phyloP scores from a whole-genome alignment of 2,329 filamentous ascomycete species.

The Fusarium floridanum region DNA sequence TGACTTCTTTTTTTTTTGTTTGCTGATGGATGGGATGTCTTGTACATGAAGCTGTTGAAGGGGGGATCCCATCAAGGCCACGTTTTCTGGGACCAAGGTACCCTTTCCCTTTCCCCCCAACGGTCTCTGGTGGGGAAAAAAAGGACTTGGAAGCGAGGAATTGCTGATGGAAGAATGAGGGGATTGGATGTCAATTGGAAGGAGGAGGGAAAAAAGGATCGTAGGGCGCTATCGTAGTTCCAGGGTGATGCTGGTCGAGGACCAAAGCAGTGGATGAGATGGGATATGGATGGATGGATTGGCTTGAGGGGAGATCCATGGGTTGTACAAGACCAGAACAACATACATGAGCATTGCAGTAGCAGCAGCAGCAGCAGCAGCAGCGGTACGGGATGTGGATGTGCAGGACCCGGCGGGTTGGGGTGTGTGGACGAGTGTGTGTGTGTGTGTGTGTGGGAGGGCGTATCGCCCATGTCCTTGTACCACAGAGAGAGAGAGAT shows the following conservation, averaged over 20 bases:
- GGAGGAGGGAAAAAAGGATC: conserved; percentile 7
- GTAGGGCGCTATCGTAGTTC: conserved; percentile 11
- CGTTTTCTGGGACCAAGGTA: conserved; percentile 18
- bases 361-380: neutral
- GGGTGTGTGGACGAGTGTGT: neutral
- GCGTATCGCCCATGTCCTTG: neutral
- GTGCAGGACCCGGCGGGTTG: neutral
- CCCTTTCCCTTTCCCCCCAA: neutral
- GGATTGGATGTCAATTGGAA: conserved; percentile 19
- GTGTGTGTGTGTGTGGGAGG: neutral
- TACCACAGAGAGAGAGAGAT: neutral
- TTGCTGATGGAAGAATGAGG: conserved; percentile 8
- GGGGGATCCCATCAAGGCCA: conserved; percentile 38
- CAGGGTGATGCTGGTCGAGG: conserved; percentile 41
- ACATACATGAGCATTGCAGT: no score
- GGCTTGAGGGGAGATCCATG: neutral
- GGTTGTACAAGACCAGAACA: neutral
- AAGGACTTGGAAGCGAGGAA: conserved; percentile 4
- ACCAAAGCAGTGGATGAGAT: conserved; percentile 40
- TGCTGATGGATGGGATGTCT: neutral
- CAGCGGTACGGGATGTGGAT: neutral
- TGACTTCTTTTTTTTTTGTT: conserved; percentile 4
- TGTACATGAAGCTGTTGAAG: conserved; percentile 10
- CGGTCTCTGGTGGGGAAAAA: neutral
- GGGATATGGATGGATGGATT: neutral